Evolutionary conservation across 805 yeast species (phyloP).

Genomic region (Saturnispora diversa): DNA sequence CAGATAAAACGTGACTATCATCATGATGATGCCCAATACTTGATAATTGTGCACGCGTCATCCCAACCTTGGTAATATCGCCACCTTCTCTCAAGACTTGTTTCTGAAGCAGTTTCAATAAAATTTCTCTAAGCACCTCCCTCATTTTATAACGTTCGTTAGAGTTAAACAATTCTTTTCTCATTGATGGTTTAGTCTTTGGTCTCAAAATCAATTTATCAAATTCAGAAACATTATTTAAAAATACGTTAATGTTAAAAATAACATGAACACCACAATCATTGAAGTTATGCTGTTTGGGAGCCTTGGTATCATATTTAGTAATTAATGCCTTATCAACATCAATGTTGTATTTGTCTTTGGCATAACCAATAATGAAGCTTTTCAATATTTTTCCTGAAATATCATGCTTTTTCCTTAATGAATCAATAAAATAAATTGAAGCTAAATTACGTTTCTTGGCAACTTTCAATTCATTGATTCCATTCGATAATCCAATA

Average conservation of each 20-base stretch:
- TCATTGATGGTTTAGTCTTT: slow-evolving; percentile 9
- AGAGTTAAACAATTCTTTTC: slow-evolving; percentile 19
- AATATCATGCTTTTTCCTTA: slow-evolving; percentile 49
- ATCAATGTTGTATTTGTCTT: slow-evolving; percentile 46
- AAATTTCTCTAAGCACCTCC: slow-evolving; percentile 18
- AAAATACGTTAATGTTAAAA: slow-evolving; percentile 56
- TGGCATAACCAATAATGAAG: slow-evolving; percentile 61
- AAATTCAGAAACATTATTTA: slow-evolving; percentile 41
- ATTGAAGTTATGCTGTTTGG: slow-evolving; percentile 78
- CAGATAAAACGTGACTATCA: background rate
- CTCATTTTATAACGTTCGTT: slow-evolving; percentile 24
- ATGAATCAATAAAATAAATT: slow-evolving; percentile 67
- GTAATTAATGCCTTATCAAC: slow-evolving; percentile 40
- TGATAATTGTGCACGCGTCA: slow-evolving; percentile 6
- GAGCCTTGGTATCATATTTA: slow-evolving; percentile 39
- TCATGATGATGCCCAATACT: slow-evolving; percentile 2
- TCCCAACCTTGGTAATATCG: slow-evolving; percentile 22
- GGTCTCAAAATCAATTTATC: slow-evolving; percentile 17
- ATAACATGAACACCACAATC: slow-evolving; percentile 95
- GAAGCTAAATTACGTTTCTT: slow-evolving; percentile 26
- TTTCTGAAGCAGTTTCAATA: slow-evolving; percentile 22
- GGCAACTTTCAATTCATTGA: background rate
- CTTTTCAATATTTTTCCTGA: slow-evolving; percentile 45
- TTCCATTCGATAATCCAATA: background rate
- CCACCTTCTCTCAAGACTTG: slow-evolving; percentile 24